Evolutionary conservation across 495 filamentous ascomycete species (phyloP), one percentile per base, ranked within the genome.

Genomic region (Melanomma pulvis-pyrius): DNA sequence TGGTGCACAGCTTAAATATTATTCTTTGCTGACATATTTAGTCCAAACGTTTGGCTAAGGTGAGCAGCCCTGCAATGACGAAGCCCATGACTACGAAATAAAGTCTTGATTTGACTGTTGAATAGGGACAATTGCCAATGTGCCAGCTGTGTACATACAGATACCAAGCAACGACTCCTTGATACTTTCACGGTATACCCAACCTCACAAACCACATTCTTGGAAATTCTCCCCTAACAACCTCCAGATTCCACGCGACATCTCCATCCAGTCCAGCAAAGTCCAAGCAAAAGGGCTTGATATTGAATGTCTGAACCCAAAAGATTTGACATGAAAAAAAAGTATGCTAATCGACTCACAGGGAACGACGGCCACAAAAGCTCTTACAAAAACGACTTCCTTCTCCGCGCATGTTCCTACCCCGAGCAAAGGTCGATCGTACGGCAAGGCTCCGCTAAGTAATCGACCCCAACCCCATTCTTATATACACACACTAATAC

Each of bases 91-190:
- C 5, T 34, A 34, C 30, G 39, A n/a, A n/a, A 15, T 17, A n/a
- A n/a, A 15, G 3, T 17, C 4, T 44, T 15, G 39, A 2, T 17
- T 44, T 44, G n/a, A 6, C 13, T 44, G 3, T 44, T 32, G 24
- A 30, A 24, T 25, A 93, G 92, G 69, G 92, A 96, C 59, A 90
- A 92, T 71, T 96, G 92, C 72, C 90, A 86, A 53, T 96, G 92
- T 71, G 61, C 74, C 0, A 73, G 79, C 52, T 97, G 92, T 74
- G 80, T 92, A 11, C 87, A 96, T 73, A 86, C 84, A 62, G 85
- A 89, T 56, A 97, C 92, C 15, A 85, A 77, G 73, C 92, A 97
- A 75, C 82, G 91, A 32, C 82, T 82, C 28, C 80, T 89, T 39
- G 82, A 93, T 70, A 92, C 87, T 0, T 93, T 92, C 69, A 76